These are phyloP conservation scores for Fusarium transvaalense DNA, from an alignment of 2,329 filamentous ascomycete species.

Conservation along the genomic window DNA sequence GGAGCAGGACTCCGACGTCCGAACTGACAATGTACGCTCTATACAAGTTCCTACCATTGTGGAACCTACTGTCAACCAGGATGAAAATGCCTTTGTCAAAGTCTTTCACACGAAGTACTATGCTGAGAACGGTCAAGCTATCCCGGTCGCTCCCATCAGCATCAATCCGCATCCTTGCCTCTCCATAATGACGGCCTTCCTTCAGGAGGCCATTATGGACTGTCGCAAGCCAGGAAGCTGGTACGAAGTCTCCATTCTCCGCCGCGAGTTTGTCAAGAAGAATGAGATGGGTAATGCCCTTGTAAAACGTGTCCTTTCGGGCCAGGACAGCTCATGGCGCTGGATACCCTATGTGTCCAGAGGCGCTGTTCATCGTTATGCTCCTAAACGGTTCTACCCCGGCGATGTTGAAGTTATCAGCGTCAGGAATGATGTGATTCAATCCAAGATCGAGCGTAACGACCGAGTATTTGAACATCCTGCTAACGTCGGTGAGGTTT, in stretches of 20 bases:
- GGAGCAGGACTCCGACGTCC: no score
- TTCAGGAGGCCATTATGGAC: not conserved
- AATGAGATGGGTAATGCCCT: not conserved
- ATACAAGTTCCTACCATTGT: no score
- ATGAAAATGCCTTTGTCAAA: no score
- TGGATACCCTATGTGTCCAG: not conserved
- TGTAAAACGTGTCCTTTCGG: not conserved
- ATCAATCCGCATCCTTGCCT: constrained; percentile 7
- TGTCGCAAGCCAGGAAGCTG: not conserved
- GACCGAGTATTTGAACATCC: not conserved
- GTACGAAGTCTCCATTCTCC: not conserved
- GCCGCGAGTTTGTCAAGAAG: not conserved
- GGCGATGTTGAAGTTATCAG: constrained; percentile 10
- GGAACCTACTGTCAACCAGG: no score
- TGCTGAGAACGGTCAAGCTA: not conserved
- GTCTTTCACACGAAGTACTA: not conserved
- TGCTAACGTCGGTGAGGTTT: not conserved
- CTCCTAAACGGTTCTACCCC: not conserved
- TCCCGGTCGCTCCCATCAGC: not conserved
- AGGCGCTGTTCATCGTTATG: no score
- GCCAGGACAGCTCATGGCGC: not conserved
- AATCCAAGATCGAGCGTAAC: not conserved
- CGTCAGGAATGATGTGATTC: not conserved
- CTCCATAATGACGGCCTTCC: not conserved
- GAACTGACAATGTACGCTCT: no score